A percentile compares a stretch with the other conserved stretches of the same genome.
These are phyloP conservation scores for Sanghuangporus baumii DNA, from an alignment of 1,284 basidiomycete genomes.

Conservation along the genomic window DNA sequence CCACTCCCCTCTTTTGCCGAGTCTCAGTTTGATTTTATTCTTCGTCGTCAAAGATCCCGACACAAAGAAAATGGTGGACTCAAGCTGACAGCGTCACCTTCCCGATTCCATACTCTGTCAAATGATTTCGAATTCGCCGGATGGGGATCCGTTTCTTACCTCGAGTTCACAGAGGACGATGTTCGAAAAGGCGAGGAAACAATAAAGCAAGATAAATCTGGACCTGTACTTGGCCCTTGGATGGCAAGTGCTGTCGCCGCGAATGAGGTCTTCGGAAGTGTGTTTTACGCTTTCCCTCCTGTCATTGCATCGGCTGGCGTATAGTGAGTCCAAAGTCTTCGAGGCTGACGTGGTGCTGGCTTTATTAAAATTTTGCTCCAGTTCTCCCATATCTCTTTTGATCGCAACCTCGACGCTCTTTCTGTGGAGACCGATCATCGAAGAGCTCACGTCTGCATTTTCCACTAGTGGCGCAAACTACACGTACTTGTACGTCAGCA, in stretches of 20 bases:
- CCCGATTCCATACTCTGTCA: conserved; percentile 55
- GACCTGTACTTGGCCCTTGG: conserved; percentile 47
- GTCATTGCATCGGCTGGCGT: conserved; percentile 53
- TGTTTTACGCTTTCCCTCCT: conserved; percentile 66
- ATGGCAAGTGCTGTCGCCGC: conserved; percentile 58
- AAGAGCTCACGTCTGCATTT: conserved; percentile 60
- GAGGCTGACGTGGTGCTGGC: background rate
- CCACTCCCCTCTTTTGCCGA: conserved; percentile 39
- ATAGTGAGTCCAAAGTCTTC: conserved; percentile 37
- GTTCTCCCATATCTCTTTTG: conserved; percentile 63
- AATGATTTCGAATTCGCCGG: conserved; percentile 64
- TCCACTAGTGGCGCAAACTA: conserved; percentile 68
- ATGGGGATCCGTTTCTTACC: conserved; percentile 49
- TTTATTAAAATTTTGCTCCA: conserved; percentile 23
- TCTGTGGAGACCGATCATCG: conserved; percentile 66
- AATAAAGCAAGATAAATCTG: conserved; percentile 29
- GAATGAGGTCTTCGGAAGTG: conserved; percentile 62
- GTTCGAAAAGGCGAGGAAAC: conserved; percentile 30
- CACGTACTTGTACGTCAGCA: conserved; percentile 45
- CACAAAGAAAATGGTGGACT: conserved; percentile 27
- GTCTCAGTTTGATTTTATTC: conserved; percentile 47
- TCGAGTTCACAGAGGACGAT: conserved; percentile 36
- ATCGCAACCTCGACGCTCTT: conserved; percentile 54
- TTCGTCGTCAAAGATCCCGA: conserved; percentile 46
- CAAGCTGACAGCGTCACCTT: conserved; percentile 44